Evolutionary conservation across 176 grass and related monocot species (phyloP).

Genomic region (Calamus simplicifolius): DNA sequence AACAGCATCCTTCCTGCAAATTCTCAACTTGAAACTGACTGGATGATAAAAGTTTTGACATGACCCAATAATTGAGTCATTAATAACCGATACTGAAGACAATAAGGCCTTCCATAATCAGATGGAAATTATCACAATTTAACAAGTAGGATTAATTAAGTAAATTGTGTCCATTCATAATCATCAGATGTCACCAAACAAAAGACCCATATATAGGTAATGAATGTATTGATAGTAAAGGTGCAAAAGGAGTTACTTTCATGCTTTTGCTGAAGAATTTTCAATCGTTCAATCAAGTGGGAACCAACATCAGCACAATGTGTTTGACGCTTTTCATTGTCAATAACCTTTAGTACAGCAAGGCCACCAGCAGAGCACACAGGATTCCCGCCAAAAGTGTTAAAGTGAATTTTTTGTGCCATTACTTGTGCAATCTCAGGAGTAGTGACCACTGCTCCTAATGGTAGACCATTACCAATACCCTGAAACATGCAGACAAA

Average conservation of each 20-base stretch:
- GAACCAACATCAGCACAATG: conserved; percentile 72
- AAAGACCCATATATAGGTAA: too few relatives aligned
- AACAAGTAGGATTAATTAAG: too few relatives aligned
- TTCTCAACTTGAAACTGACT: too few relatives aligned
- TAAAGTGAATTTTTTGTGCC: conserved; percentile 92
- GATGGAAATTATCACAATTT: too few relatives aligned
- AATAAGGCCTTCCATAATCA: too few relatives aligned
- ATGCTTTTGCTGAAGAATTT: conserved; percentile 81
- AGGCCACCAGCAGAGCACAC: conserved; percentile 91
- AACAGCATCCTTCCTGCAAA: too few relatives aligned
- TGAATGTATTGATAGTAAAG: too few relatives aligned
- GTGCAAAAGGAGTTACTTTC: conserved; percentile 43
- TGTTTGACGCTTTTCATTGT: conserved; percentile 81
- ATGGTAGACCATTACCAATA: conserved; percentile 87
- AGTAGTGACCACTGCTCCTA: conserved; percentile 91
- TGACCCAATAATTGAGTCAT: too few relatives aligned
- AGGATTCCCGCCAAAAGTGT: conserved; percentile 93
- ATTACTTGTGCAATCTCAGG: conserved; percentile 78
- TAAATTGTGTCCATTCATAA: too few relatives aligned
- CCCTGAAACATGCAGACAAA: conserved; percentile 34
- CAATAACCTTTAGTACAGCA: conserved; percentile 84
- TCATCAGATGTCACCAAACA: too few relatives aligned
- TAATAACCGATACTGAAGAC: too few relatives aligned
- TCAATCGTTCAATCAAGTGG: conserved; percentile 75
- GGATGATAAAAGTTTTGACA: too few relatives aligned